Evolutionary conservation across 345 rosid genomes (phyloP), one percentile per base, ranked within the genome.

Genomic region (Gossypium stocksii): DNA sequence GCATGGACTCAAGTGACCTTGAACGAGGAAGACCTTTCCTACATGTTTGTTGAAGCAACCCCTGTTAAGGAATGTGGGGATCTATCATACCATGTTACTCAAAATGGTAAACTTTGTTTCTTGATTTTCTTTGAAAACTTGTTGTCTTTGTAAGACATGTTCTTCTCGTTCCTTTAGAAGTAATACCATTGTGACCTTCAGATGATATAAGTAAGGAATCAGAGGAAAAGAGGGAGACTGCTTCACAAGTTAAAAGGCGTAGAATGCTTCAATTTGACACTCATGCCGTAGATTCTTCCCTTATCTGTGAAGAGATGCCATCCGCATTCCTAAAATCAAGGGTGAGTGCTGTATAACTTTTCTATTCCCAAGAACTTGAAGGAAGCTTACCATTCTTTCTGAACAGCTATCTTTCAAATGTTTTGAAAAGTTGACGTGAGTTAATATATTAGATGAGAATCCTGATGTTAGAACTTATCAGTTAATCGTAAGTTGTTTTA

Each of bases 31-130:
- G 93, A 93, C 83, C 82, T 87, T 57, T 91, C 98, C 17, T 89
- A 88, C 82, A 89, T 90, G 93, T 86, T 86, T 76, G 93, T 90
- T 65, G 92, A 81, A 79, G 80, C 93, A 64, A 96, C 98, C 15
- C 98, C 99, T 0, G 85, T 88, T 65, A 96, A 89, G 89, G 93
- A 89, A 10, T 96, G 98, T 79, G 90, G 86, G 64, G 91, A 89
- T 80, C 81, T 90, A 79, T 83, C 86, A 71, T 88, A 84, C 77
- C 83, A 86, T 78, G 83, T 79, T 78, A 77, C 80, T 43, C 77
- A 81, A 57, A 77, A 77, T 77, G 87, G 90, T 88, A 83, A 60
- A 44, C 46, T 34, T 76, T 20, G 72, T 71, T 56, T 16, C 65
- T 23, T 8, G 14, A 67, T 19, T 13, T 66, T 43, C 72, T 20